Conservation (phyloP, 2,329 filamentous ascomycete species). For the Botryotinia narcissicola region DNA sequence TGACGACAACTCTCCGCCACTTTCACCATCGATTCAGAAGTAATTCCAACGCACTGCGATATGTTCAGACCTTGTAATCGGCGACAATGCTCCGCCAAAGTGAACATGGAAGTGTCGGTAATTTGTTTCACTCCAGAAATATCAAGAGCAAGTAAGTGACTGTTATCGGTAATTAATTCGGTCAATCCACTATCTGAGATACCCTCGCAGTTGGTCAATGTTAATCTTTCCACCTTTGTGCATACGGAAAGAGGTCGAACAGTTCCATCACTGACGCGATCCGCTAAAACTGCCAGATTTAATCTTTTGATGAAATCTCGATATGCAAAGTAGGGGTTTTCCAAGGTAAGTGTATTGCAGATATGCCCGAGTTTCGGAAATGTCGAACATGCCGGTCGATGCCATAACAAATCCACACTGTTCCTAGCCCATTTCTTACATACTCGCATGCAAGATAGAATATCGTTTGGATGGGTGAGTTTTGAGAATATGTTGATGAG, state of each 20-base stretch:
- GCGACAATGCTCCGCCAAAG: conserved; percentile 77
- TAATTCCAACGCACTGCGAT: conserved; percentile 78
- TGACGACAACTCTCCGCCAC: conserved; percentile 81
- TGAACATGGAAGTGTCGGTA: conserved; percentile 75
- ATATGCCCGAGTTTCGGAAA: conserved; percentile 81
- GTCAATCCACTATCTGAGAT: conserved; percentile 83
- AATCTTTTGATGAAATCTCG: conserved; percentile 86
- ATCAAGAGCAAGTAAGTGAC: conserved; percentile 82
- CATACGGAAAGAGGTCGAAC: conserved; percentile 78
- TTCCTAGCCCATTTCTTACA: conserved; percentile 92
- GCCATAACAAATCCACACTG: conserved; percentile 90
- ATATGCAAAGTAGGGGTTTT: conserved; percentile 83
- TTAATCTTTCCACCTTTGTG: conserved; percentile 88
- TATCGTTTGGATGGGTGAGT: conserved; percentile 70
- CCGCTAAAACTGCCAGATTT: conserved; percentile 78
- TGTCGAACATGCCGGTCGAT: conserved; percentile 84
- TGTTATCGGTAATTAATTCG: conserved; percentile 74
- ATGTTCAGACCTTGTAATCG: conserved; percentile 91
- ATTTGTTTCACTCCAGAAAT: conserved; percentile 79
- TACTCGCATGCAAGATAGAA: conserved; percentile 89
- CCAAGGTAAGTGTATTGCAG: conserved; percentile 69
- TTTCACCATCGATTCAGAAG: conserved; percentile 78
- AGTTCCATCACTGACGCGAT: conserved; percentile 81
- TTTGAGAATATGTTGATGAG: conserved; percentile 90
- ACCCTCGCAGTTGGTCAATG: conserved; percentile 82